phyloP scores from a whole-genome alignment of 2,329 filamentous ascomycete genomes.

The Exserohilum rostratum region DNA sequence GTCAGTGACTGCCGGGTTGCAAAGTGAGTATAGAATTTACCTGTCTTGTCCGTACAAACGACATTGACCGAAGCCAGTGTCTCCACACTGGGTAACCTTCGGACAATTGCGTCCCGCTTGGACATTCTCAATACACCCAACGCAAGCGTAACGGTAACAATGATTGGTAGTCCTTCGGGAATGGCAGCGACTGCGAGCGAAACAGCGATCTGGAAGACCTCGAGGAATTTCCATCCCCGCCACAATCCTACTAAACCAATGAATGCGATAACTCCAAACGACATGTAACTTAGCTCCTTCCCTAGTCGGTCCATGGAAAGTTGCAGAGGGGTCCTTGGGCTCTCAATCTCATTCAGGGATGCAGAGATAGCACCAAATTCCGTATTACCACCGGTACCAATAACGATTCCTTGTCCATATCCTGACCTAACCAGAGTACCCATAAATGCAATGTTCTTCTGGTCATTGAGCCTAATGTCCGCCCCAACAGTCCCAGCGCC shows the following conservation, averaged over 20 bases:
- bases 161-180: conserved; percentile 94
- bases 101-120: conserved; percentile 90
- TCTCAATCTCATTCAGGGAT: conserved; percentile 92
- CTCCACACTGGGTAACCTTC: conserved; percentile 94
- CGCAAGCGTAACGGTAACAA: conserved; percentile 95
- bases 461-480: conserved; percentile 72
- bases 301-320: conserved; percentile 97
- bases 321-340: conserved; percentile 90
- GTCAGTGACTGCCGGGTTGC: neutral
- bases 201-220: conserved; percentile 97
- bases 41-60: conserved; percentile 98
- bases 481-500: conserved; percentile 65
- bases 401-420: conserved; percentile 95
- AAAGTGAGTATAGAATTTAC: conserved; percentile 46
- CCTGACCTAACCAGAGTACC: conserved; percentile 94
- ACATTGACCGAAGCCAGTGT: conserved; percentile 98
- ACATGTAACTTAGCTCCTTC: conserved; percentile 94
- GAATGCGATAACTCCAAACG: conserved; percentile 89
- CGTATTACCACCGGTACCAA: conserved; percentile 89
- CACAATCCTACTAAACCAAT: conserved; percentile 91
- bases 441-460: conserved; percentile 97
- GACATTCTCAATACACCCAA: conserved; percentile 97
- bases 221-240: conserved; percentile 85
- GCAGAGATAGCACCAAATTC: conserved; percentile 97
- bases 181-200: conserved; percentile 96